Evolutionary conservation across 129 eudicot species (phyloP).

Genomic region (Chrysanthemum lavandulifolium): DNA sequence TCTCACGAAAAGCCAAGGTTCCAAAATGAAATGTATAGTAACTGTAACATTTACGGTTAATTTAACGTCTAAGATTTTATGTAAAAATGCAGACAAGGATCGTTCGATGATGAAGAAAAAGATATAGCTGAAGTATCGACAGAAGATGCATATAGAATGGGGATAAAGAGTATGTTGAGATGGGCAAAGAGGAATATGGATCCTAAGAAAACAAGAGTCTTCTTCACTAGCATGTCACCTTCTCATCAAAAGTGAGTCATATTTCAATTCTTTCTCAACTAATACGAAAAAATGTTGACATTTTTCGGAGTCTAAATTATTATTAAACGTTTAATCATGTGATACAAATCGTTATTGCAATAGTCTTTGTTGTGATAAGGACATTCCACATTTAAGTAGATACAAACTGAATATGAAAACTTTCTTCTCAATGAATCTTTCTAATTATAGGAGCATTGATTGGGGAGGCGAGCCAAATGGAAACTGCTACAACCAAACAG

Average conservation of each 20-base stretch:
- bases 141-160: constrained; percentile 91
- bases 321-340: too few relatives aligned
- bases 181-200: constrained; percentile 91
- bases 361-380: too few relatives aligned
- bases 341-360: too few relatives aligned
- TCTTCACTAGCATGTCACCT: constrained; percentile 98
- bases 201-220: constrained; percentile 71
- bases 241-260: constrained; percentile 75
- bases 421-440: neutral
- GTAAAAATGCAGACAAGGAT: constrained; percentile 60
- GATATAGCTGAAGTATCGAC: constrained; percentile 61
- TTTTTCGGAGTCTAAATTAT: too few relatives aligned
- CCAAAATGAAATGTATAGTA: too few relatives aligned
- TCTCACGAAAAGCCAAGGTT: too few relatives aligned
- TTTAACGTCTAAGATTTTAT: neutral
- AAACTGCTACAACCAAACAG: constrained; percentile 80
- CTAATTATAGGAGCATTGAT: constrained; percentile 54
- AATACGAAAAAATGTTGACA: neutral
- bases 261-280: neutral
- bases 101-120: constrained; percentile 72
- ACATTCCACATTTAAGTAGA: neutral
- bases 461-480: constrained; percentile 81
- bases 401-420: neutral
- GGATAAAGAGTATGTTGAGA: constrained; percentile 83
- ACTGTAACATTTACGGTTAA: neutral